Evolutionary conservation across 495 filamentous ascomycete genomes (phyloP).

Genomic region (Aspergillus kassunensis): DNA sequence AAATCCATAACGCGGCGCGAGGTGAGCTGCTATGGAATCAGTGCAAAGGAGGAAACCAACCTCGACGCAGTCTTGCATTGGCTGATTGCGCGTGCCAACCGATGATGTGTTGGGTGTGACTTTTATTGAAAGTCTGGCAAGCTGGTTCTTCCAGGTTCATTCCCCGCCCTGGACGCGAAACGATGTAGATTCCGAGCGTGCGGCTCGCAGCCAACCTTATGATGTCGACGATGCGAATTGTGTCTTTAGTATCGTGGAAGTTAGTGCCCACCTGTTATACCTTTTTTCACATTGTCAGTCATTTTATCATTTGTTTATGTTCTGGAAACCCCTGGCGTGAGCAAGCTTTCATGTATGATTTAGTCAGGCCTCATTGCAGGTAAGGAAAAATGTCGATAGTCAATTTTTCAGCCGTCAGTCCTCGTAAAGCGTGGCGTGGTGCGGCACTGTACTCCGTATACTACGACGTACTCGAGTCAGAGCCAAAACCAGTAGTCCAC

Average conservation of each 20-base stretch:
- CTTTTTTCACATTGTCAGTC: conserved; percentile 2
- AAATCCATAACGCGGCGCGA: conserved; percentile 87
- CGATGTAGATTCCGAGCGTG: conserved; percentile 19
- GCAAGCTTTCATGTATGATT: background rate
- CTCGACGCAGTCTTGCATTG: conserved; percentile 95
- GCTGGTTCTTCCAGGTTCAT: conserved; percentile 9
- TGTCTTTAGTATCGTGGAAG: conserved; percentile 14
- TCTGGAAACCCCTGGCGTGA: background rate
- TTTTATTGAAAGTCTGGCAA: background rate
- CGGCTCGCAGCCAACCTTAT: conserved; percentile 22
- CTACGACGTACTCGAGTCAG: too few species aligned
- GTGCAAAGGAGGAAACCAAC: conserved; percentile 97
- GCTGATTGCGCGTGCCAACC: conserved; percentile 82
- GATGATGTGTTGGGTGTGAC: conserved; percentile 17
- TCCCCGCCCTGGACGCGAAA: conserved; percentile 3
- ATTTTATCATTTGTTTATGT: background rate
- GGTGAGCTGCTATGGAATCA: conserved; percentile 98
- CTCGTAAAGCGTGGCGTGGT: too few species aligned
- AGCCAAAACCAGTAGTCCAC: background rate
- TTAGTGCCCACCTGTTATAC: background rate
- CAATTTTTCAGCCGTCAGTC: too few species aligned
- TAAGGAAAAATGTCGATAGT: background rate
- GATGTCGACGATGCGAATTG: conserved; percentile 26
- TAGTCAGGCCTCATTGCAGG: conserved; percentile 1
- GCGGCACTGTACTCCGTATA: too few species aligned